phyloP scores from a whole-genome alignment of 139 green algal genomes.

The Klebsormidium nitens region DNA sequence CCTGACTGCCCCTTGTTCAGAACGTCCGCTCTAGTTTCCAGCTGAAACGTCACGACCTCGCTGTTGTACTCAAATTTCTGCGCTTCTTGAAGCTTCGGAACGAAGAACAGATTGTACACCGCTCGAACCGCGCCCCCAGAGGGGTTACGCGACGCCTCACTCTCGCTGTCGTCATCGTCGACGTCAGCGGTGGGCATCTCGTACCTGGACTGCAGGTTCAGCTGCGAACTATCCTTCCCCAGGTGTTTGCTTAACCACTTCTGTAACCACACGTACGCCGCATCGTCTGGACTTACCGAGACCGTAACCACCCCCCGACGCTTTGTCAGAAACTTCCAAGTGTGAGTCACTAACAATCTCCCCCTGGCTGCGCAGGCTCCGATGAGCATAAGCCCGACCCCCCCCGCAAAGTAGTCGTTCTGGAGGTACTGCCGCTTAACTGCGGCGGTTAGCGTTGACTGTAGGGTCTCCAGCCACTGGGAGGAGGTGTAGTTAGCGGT shows the following conservation, averaged over 20 bases:
- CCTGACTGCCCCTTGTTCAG: too few species aligned
- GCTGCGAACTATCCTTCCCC: conserved; percentile 15
- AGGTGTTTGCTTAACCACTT: conserved; percentile 19
- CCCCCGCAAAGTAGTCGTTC: conserved; percentile 32
- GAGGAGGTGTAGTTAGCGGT: too few species aligned
- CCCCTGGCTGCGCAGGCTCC: too few species aligned
- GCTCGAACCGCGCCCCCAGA: too few species aligned
- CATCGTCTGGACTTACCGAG: conserved; percentile 5
- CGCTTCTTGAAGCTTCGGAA: too few species aligned
- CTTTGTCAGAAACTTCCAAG: not conserved
- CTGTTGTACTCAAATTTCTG: too few species aligned
- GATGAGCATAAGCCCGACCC: conserved; percentile 16
- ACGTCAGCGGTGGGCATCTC: not conserved
- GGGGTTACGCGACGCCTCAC: too few species aligned
- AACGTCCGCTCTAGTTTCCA: too few species aligned
- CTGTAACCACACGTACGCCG: conserved; percentile 16
- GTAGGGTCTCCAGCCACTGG: too few species aligned
- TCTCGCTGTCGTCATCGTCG: not conserved
- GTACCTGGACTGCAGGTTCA: conserved; percentile 14
- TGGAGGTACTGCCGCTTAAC: conserved; percentile 29
- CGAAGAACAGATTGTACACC: too few species aligned
- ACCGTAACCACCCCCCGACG: not conserved
- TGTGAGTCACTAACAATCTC: conserved; percentile 5
- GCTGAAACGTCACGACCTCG: too few species aligned
- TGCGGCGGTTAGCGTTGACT: not conserved